A percentile compares a stretch with the other conserved stretches of the same genome.
Evolutionary conservation across 495 filamentous ascomycete genomes (phyloP).

Genomic region (Chaetomium fimeti): DNA sequence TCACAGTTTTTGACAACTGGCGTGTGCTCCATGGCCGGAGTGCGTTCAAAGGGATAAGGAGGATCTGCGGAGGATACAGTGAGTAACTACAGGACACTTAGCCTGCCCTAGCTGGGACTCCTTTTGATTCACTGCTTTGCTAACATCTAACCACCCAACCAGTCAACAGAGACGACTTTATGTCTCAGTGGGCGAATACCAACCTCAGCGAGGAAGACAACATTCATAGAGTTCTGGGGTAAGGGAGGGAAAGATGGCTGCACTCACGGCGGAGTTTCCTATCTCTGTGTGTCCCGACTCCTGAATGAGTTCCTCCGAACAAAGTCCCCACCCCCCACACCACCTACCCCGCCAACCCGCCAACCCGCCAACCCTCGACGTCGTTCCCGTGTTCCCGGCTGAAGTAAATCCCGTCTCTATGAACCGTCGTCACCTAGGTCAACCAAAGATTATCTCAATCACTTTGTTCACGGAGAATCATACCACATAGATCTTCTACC

Average conservation of each 20-base stretch:
- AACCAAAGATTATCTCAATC: too few relatives aligned
- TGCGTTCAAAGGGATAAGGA: conserved; percentile 75
- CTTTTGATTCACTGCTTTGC: conserved; percentile 14
- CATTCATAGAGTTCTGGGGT: conserved; percentile 44
- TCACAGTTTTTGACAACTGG: conserved; percentile 92
- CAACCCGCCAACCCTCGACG: too few relatives aligned
- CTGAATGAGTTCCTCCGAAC: background rate
- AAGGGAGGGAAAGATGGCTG: background rate
- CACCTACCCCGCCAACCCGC: background rate
- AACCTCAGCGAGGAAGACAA: conserved; percentile 60
- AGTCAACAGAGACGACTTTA: conserved; percentile 86
- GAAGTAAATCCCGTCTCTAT: background rate
- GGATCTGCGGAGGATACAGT: conserved; percentile 89
- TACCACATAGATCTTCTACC: background rate
- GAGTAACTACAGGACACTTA: conserved; percentile 41
- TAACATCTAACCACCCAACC: conserved; percentile 23
- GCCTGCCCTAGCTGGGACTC: background rate
- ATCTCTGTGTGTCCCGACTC: background rate
- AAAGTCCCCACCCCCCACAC: background rate
- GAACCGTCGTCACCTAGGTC: too few relatives aligned
- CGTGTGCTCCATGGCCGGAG: conserved; percentile 82
- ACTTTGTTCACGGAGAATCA: background rate
- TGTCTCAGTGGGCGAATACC: conserved; percentile 71
- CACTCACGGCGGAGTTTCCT: background rate
- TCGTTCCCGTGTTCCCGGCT: background rate